Conservation (phyloP, 176 grass and related monocot genomes). For the Eleusine indica region DNA sequence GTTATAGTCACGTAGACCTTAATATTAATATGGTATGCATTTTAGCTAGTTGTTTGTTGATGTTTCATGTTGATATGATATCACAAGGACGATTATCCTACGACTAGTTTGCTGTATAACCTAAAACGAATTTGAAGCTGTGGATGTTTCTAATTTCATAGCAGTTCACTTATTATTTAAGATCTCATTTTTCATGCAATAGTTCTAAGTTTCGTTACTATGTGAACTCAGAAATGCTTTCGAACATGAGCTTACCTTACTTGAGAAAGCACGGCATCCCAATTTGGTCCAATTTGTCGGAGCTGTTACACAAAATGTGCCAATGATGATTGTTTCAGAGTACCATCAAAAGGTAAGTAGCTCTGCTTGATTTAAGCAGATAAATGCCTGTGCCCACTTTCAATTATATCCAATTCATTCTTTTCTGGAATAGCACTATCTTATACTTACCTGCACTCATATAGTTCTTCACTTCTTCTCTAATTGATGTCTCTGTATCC, state of each 20-base stretch:
- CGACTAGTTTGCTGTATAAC: not conserved
- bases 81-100: not conserved
- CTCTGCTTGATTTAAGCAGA: slow-evolving; percentile 7
- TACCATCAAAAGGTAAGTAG: slow-evolving; percentile 79
- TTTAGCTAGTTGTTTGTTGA: not conserved
- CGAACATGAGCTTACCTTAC: slow-evolving; percentile 83
- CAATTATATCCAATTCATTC: not conserved
- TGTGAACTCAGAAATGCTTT: slow-evolving; percentile 80
- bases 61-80: not conserved
- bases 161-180: not conserved
- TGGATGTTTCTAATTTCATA: not conserved
- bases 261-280: slow-evolving; percentile 89
- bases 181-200: not conserved
- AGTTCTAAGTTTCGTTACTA: slow-evolving; percentile 7
- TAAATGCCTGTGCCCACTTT: not conserved
- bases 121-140: not conserved
- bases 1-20: slow-evolving; percentile 2
- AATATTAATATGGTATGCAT: not conserved
- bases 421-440: not conserved
- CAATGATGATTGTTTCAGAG: slow-evolving; percentile 98
- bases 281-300: slow-evolving; percentile 99
- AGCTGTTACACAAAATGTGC: slow-evolving; percentile 92
- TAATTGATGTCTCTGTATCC: not conserved
- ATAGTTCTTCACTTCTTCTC: slow-evolving; percentile 21
- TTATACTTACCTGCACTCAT: slow-evolving; percentile 14